Percentiles rank a stretch among this genome's conserved stretches.
These are phyloP conservation scores for Leptographium flavum DNA, from an alignment of 2,329 filamentous ascomycete species.

Conservation along the genomic window DNA sequence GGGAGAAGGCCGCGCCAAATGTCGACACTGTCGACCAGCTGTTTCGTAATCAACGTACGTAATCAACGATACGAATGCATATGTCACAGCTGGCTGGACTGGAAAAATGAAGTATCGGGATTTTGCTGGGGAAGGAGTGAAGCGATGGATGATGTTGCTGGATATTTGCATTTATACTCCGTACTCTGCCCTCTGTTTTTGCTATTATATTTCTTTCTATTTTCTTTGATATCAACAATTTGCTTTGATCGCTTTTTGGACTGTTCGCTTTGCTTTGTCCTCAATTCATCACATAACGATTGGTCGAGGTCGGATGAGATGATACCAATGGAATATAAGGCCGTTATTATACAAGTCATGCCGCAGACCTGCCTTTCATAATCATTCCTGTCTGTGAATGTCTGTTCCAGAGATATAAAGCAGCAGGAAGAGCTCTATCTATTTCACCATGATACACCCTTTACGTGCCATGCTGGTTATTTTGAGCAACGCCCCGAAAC, in stretches of 20 bases:
- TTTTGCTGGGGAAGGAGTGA: neutral
- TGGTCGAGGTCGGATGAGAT: neutral
- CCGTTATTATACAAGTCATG: neutral
- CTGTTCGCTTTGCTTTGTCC: neutral
- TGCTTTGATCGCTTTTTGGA: neutral
- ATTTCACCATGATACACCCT: neutral
- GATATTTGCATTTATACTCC: conserved; percentile 1
- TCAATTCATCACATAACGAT: neutral
- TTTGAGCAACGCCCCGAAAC: neutral
- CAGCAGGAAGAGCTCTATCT: neutral
- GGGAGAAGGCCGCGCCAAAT: neutral
- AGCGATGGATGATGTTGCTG: neutral
- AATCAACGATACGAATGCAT: no score
- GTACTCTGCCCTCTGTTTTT: neutral
- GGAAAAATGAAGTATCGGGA: neutral
- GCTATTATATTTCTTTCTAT: neutral
- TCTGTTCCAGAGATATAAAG: neutral
- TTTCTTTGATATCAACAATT: neutral
- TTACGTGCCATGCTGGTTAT: neutral
- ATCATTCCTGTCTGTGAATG: neutral
- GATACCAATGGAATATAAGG: neutral
- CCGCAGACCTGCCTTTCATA: neutral
- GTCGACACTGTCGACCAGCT: neutral
- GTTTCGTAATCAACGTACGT: neutral
- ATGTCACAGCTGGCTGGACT: conserved; percentile 5